These are phyloP conservation scores for Trichosporon ovoides DNA, from an alignment of 1,284 basidiomycete species.

Conservation along the genomic window DNA sequence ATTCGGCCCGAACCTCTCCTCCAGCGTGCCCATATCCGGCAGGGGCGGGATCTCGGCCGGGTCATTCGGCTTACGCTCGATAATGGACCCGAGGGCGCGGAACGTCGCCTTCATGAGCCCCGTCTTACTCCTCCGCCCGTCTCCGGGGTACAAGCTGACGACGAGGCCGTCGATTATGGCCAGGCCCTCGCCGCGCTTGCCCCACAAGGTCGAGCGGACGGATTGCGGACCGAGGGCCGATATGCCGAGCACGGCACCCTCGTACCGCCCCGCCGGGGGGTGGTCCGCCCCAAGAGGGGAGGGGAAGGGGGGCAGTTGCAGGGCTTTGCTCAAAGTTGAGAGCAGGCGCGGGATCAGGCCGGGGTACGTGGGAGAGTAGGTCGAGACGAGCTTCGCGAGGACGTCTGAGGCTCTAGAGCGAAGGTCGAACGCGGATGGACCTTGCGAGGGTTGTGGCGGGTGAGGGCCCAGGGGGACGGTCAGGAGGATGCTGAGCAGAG, in stretches of 20 bases:
- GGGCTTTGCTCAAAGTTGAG: slow-evolving; percentile 82
- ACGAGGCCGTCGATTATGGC: slow-evolving; percentile 30
- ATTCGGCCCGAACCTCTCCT: slow-evolving; percentile 28
- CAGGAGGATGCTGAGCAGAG: slow-evolving; percentile 82
- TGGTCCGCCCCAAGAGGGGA: slow-evolving; percentile 37
- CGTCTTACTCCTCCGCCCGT: slow-evolving; percentile 28
- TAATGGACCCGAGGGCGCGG: slow-evolving; percentile 18
- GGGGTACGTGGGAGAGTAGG: slow-evolving; percentile 52
- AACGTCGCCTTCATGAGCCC: slow-evolving; percentile 33
- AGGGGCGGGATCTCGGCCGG: slow-evolving; percentile 18
- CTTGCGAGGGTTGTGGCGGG: slow-evolving; percentile 28
- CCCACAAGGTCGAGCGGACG: slow-evolving; percentile 63
- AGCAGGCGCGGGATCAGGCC: slow-evolving; percentile 59
- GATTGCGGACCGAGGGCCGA: slow-evolving; percentile 76
- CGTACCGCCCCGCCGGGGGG: slow-evolving; percentile 61
- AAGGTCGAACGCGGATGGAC: slow-evolving; percentile 52
- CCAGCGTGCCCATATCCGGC: slow-evolving; percentile 18
- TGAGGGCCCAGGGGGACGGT: slow-evolving; percentile 64
- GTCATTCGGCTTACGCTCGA: slow-evolving; percentile 19
- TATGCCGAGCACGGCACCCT: slow-evolving; percentile 79
- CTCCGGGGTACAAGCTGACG: slow-evolving; percentile 32
- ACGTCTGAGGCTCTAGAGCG: slow-evolving; percentile 73
- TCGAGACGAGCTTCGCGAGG: slow-evolving; percentile 62
- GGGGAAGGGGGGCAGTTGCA: slow-evolving; percentile 50
- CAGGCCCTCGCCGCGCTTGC: slow-evolving; percentile 28